phyloP scores from a whole-genome alignment of 257 asterid species.

The Leonotis leonurus region DNA sequence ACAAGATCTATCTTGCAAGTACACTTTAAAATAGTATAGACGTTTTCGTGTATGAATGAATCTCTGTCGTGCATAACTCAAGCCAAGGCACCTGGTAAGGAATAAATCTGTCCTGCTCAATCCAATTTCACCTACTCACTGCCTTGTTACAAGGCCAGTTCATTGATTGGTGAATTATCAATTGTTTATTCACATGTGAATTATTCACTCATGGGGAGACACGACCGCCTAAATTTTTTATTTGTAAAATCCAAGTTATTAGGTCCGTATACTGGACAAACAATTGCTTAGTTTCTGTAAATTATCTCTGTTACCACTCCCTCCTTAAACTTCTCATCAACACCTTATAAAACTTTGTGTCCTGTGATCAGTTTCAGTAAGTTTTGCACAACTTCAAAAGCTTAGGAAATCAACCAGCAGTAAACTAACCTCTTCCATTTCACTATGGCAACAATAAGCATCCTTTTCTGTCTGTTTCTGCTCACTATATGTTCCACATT shows the following conservation, averaged over 20 bases:
- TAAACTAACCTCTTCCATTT: not conserved
- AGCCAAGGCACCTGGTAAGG: not conserved
- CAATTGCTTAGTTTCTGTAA: constrained; percentile 13
- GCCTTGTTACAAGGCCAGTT: constrained; percentile 9
- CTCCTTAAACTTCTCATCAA: not conserved
- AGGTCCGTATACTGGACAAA: constrained; percentile 5
- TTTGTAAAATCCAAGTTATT: not conserved
- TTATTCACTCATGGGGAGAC: not conserved
- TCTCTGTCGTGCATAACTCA: constrained; percentile 1
- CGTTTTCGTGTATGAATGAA: constrained; percentile 3
- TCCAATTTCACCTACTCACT: not conserved
- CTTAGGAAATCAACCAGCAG: not conserved
- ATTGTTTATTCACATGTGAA: not conserved
- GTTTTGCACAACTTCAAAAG: not conserved
- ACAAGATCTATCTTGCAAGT: not conserved
- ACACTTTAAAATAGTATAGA: not conserved
- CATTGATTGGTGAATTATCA: not conserved
- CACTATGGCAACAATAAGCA: constrained; percentile 5
- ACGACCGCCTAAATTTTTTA: not conserved
- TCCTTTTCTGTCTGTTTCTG: constrained; percentile 4
- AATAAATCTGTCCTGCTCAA: not conserved
- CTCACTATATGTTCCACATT: not conserved
- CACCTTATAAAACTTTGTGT: not conserved
- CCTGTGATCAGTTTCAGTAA: not conserved
- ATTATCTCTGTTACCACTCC: not conserved